These are phyloP conservation scores for Teunomyces gatunensis DNA, from an alignment of 805 yeast species.

Conservation along the genomic window DNA sequence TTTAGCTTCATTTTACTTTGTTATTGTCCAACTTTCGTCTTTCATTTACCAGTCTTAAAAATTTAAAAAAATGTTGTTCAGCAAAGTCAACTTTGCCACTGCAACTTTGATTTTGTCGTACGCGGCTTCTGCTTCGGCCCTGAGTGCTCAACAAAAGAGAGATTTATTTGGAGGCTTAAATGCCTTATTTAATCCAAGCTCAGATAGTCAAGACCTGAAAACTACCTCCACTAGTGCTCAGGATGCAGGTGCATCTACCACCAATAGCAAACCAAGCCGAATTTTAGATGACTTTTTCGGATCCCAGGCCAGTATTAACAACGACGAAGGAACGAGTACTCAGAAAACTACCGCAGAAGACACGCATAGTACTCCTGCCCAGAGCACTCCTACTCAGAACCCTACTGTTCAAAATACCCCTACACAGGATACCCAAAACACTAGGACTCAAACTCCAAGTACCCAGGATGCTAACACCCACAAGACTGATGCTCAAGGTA, in stretches of 20 bases:
- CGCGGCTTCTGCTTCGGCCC: constrained; percentile 3
- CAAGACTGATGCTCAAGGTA: background rate
- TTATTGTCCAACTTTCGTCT: constrained; percentile 21
- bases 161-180: background rate
- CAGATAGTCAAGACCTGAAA: background rate
- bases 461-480: background rate
- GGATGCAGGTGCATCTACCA: background rate
- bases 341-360: background rate
- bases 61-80: constrained; percentile 7
- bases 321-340: background rate
- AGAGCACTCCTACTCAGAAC: background rate
- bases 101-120: constrained; percentile 5
- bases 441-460: background rate
- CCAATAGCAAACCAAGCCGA: background rate
- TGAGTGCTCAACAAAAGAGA: background rate
- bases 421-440: background rate
- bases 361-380: background rate
- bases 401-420: background rate
- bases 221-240: background rate
- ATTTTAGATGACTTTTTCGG: background rate
- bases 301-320: background rate
- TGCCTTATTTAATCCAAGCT: background rate
- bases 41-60: constrained; percentile 14
- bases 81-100: constrained; percentile 8
- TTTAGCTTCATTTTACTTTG: constrained; percentile 1